Conservation (phyloP, 306 rosid species). For the Medicago lupulina region DNA sequence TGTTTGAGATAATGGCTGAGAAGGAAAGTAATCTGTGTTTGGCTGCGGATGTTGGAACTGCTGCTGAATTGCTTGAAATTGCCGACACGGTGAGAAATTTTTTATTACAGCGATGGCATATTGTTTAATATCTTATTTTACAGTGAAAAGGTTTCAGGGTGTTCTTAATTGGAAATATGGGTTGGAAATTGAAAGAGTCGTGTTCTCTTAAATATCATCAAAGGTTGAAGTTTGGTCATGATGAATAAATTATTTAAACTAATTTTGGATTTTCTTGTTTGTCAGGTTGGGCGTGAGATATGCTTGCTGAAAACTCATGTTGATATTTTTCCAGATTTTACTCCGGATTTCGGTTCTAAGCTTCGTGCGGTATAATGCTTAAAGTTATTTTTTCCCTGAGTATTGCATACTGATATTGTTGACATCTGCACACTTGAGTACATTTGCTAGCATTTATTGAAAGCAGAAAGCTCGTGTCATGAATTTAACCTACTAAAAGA, state of each 20-base stretch:
- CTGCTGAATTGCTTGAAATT: constrained; percentile 76
- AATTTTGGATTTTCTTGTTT: constrained; percentile 25
- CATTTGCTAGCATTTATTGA: constrained; percentile 12
- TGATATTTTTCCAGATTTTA: constrained; percentile 89
- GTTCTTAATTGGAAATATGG: constrained; percentile 10
- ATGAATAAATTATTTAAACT: background rate
- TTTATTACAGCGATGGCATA: background rate
- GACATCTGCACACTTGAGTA: background rate
- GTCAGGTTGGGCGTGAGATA: constrained; percentile 89
- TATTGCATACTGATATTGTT: constrained; percentile 4
- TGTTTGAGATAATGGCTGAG: constrained; percentile 78
- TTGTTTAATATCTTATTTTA: constrained; percentile 20
- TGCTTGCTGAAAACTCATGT: constrained; percentile 92
- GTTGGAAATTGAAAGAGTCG: constrained; percentile 13
- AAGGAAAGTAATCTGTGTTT: constrained; percentile 89
- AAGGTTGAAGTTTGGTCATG: constrained; percentile 10
- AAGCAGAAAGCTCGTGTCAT: background rate
- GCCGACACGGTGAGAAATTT: constrained; percentile 67
- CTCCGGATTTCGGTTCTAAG: constrained; percentile 81
- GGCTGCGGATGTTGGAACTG: constrained; percentile 90
- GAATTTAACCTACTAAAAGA: constrained; percentile 16
- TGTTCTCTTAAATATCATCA: constrained; percentile 9
- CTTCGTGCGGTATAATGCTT: constrained; percentile 67
- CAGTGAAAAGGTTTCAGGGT: constrained; percentile 2
- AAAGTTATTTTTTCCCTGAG: background rate